Base-by-base conservation (phyloP, 2,329 filamentous ascomycete genomes). In the Cladophialophora exuberans region DNA sequence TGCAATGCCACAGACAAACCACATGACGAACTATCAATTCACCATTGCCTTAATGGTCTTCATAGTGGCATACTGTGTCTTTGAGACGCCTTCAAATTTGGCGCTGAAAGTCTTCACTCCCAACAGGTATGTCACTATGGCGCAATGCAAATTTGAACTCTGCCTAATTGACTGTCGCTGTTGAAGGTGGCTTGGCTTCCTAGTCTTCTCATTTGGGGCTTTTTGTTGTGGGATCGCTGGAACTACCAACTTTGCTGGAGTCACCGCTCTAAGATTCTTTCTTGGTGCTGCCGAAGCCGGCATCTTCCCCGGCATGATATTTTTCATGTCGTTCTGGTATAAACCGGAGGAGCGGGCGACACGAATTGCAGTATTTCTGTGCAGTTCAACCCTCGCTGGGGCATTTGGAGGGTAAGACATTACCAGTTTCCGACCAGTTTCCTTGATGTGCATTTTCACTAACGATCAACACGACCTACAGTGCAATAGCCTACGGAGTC, bases 271-370 rank as follows among this genome's bases (percentile, higher is more conserved):
- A 44, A 70, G 79, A 25, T 76, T 81, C 62, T 74, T 80, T 38
- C 69, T 83, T 3, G 81, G 81, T 17, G 64, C 81, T 13, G 71
- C 74, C n/a, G 81, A 83, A 57, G 75, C 73, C 31, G 79, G 78
- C 6, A 75, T 82, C 36, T 79, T 81, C 55, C 80, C 80, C 0
- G 79, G 77, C 4, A 73, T 83, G 6, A 75, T 80, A 28, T 84
- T 81, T 64, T 82, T 84, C 53, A 69, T 85, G 3, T 81, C 79
- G 1, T 83, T 83, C 73, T 86, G 83, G 81, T 86, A 85, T 59
- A 82, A 80, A 54, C 72, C 79, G 13, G 75, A 79, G 41, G 83
- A 85, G 64, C 72, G 80, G 36, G 81, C 83, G 47, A 83, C 79
- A 43, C 73, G 83, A 4, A 78, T 85, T 43, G 79, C 81, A 3